A percentile compares a stretch with the other conserved stretches of the same genome.
phyloP scores from a whole-genome alignment of 352 stramenopile genomes.

The Globisporangium okanoganense region DNA sequence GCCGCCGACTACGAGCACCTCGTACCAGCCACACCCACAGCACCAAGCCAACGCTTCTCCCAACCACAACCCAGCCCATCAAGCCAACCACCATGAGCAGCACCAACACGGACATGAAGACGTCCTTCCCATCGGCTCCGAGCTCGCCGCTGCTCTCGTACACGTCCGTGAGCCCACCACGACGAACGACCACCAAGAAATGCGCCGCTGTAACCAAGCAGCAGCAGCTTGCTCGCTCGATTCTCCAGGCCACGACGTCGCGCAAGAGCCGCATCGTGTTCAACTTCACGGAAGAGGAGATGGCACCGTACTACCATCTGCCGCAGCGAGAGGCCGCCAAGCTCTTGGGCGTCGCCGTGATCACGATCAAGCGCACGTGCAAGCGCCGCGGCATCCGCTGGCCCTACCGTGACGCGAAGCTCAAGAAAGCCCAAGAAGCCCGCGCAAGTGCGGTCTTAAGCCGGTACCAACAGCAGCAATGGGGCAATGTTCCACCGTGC shows the following conservation, averaged over 20 bases:
- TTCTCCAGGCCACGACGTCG: slow-evolving; percentile 16
- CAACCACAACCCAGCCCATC: no score
- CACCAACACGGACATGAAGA: no score
- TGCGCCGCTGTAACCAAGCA: background rate
- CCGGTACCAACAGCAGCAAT: background rate
- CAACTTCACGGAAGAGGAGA: slow-evolving; percentile 33
- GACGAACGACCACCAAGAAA: background rate
- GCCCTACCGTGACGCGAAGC: slow-evolving; percentile 35
- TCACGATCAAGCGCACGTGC: slow-evolving; percentile 41
- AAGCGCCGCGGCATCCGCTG: slow-evolving; percentile 28
- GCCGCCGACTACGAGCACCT: background rate
- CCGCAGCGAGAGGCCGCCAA: slow-evolving; percentile 34
- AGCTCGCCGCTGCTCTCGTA: slow-evolving; percentile 1
- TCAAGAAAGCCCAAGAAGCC: slow-evolving; percentile 12
- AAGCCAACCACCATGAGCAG: no score
- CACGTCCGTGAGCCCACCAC: slow-evolving; percentile 1
- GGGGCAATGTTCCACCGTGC: no score
- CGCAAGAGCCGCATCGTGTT: slow-evolving; percentile 46
- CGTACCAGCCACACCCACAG: background rate
- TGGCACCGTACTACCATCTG: slow-evolving; percentile 45
- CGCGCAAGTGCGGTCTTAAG: background rate
- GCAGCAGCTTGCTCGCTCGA: background rate
- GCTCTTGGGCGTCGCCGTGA: slow-evolving; percentile 24
- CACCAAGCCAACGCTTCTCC: background rate
- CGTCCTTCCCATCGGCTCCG: no score